Evolutionary conservation across 2,329 filamentous ascomycete species (phyloP), one percentile per base, ranked within the genome.

Genomic region (Penicillium sp.): DNA sequence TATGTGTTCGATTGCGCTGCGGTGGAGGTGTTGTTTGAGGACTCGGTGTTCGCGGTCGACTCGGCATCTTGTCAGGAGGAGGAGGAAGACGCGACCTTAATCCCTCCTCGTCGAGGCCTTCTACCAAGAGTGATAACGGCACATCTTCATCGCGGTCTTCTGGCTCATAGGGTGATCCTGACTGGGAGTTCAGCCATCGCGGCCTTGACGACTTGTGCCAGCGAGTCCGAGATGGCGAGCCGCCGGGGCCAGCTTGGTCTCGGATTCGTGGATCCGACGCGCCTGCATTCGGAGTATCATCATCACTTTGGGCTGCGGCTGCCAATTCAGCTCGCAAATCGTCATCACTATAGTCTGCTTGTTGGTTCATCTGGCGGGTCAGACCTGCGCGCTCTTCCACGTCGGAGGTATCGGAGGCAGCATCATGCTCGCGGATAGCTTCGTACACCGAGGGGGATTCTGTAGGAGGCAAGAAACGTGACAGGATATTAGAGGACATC

Each of bases 121-220:
- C 82, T 35, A 84, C 70, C 28, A 85, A 67, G 34, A 85, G 67
- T 7, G 82, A 85, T 46, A 76, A 76, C 2, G 82, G 82, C 3
- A 85, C 82, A 57, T 84, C 81, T 43, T 82, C 79, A 57, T 83
- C 79, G 33, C 77, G 74, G 42, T 81, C 78, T 37, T 75, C 71
- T n/a, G 67, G 57, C 39, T 72, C 67, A 40, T 68, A 58, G 2
- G 61, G 56, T n/a, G 57, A 58, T n/a, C 55, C 54, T n/a, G 57
- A 58, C 8, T 55, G 46, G 28, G 61, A 62, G 28, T 46, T 33
- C 52, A 61, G 66, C 63, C 64, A 67, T 34, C 59, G 59, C 13
- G 63, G 57, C 54, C 64, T 63, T 37, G 64, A 59, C 5, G 49
- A 46, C 49, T 61, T 67, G 49, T 55, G 60, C 44, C 52, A 59